phyloP scores from a whole-genome alignment of 768 basidiomycete species.

The Botryobasidium botryosum region DNA sequence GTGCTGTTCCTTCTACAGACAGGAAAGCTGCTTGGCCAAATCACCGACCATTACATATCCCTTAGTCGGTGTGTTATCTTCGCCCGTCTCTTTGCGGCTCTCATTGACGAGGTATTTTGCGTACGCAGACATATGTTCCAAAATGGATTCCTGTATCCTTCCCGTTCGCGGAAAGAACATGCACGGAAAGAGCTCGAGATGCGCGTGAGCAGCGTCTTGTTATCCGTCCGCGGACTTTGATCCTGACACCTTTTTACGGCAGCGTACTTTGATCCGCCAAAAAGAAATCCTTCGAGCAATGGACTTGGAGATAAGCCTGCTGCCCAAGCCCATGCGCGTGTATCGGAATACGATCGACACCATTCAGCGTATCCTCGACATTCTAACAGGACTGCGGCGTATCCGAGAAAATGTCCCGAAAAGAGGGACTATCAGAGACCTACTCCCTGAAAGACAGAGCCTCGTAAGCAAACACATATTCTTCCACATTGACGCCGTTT shows the following conservation, averaged over 20 bases:
- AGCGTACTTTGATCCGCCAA: slow-evolving; percentile 23
- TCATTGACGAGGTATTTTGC: not conserved
- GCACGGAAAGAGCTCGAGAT: too few relatives aligned
- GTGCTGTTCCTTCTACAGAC: slow-evolving; percentile 28
- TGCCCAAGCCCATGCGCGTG: slow-evolving; percentile 32
- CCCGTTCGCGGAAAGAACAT: too few relatives aligned
- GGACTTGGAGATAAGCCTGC: slow-evolving; percentile 31
- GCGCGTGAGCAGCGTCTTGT: too few relatives aligned
- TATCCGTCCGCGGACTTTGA: too few relatives aligned
- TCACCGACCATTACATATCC: slow-evolving; percentile 29
- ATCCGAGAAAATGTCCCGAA: slow-evolving; percentile 31
- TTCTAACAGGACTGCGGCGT: slow-evolving; percentile 30
- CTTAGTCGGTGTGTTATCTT: slow-evolving; percentile 23
- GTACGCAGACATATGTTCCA: too few relatives aligned
- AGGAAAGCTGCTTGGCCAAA: slow-evolving; percentile 23
- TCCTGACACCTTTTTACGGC: slow-evolving; percentile 7
- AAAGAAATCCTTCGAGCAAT: too few relatives aligned
- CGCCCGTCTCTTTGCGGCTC: not conserved
- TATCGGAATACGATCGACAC: slow-evolving; percentile 24
- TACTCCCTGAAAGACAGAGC: slow-evolving; percentile 27
- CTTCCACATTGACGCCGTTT: not conserved
- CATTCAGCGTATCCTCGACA: slow-evolving; percentile 28
- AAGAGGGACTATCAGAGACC: slow-evolving; percentile 26
- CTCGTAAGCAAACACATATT: slow-evolving; percentile 18
- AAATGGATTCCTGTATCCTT: not conserved